phyloP scores from a whole-genome alignment of 2,329 filamentous ascomycete genomes.

The Pseudohalonectria lignicola region DNA sequence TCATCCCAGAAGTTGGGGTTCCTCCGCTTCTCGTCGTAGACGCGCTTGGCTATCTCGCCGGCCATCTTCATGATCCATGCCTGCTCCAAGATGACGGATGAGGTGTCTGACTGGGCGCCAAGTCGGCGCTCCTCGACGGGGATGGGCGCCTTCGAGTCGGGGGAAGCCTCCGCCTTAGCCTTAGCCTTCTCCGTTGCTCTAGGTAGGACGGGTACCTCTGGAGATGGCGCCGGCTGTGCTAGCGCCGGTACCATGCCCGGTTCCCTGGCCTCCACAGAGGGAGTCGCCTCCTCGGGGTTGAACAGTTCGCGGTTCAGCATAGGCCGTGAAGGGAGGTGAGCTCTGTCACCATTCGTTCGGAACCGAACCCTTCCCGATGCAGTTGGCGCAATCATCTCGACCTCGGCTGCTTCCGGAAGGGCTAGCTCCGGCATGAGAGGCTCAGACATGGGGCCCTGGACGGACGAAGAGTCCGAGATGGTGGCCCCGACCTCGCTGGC shows the following conservation, averaged over 20 bases:
- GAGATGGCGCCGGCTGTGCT: too few species aligned
- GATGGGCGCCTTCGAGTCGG: not conserved
- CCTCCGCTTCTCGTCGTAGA: slow-evolving; percentile 72
- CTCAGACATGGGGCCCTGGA: slow-evolving; percentile 50
- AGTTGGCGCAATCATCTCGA: slow-evolving; percentile 14
- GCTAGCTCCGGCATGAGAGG: slow-evolving; percentile 44
- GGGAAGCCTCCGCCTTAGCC: not conserved
- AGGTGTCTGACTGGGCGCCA: slow-evolving; percentile 31
- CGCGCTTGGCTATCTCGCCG: slow-evolving; percentile 75
- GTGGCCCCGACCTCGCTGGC: slow-evolving; percentile 39
- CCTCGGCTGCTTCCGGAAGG: slow-evolving; percentile 47
- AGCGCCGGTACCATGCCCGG: not conserved
- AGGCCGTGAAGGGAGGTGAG: slow-evolving; percentile 16
- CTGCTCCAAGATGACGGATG: slow-evolving; percentile 59
- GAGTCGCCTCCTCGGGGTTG: slow-evolving; percentile 15
- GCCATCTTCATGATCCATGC: slow-evolving; percentile 92
- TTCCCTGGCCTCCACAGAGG: slow-evolving; percentile 6
- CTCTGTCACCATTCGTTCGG: slow-evolving; percentile 14
- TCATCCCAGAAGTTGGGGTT: slow-evolving; percentile 42
- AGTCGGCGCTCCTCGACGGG: slow-evolving; percentile 10
- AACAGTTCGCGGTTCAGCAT: slow-evolving; percentile 22
- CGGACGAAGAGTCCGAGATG: slow-evolving; percentile 34
- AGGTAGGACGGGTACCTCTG: not conserved
- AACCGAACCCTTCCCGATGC: slow-evolving; percentile 29
- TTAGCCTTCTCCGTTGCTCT: not conserved